Conservation (phyloP, 2,329 filamentous ascomycete genomes). For the Arachnopeziza araneosa region DNA sequence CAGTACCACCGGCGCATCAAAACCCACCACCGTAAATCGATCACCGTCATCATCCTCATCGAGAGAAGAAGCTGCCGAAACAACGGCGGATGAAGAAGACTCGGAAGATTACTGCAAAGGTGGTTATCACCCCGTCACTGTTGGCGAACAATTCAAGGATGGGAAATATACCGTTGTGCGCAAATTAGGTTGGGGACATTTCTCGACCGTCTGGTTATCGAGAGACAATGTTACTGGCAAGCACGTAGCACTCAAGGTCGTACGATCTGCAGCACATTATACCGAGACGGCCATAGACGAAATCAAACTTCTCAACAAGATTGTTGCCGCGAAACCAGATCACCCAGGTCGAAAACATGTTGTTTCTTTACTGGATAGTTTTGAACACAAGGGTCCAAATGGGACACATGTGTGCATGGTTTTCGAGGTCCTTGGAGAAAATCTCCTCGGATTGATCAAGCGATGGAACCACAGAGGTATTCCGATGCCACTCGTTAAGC, state of each 20-base stretch:
- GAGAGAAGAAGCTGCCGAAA: slow-evolving; percentile 78
- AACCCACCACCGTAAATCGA: slow-evolving; percentile 26
- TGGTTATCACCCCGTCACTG: slow-evolving; percentile 90
- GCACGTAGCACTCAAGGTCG: slow-evolving; percentile 96
- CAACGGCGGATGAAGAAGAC: slow-evolving; percentile 96
- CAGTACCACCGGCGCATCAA: slow-evolving; percentile 26
- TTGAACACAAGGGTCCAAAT: slow-evolving; percentile 95
- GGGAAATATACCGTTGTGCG: slow-evolving; percentile 93
- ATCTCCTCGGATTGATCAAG: slow-evolving; percentile 91
- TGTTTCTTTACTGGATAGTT: slow-evolving; percentile 91
- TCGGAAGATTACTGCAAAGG: slow-evolving; percentile 99
- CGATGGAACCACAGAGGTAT: slow-evolving; percentile 97
- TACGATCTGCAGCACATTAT: slow-evolving; percentile 95
- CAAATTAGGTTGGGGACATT: slow-evolving; percentile 97
- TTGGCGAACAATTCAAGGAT: slow-evolving; percentile 97
- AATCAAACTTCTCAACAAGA: slow-evolving; percentile 96
- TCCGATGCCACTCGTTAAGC: slow-evolving; percentile 92
- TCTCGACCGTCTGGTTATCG: slow-evolving; percentile 89
- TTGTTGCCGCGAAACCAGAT: slow-evolving; percentile 89
- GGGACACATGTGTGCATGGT: slow-evolving; percentile 99
- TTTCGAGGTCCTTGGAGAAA: slow-evolving; percentile 95
- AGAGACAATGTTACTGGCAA: slow-evolving; percentile 83
- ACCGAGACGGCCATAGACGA: slow-evolving; percentile 98
- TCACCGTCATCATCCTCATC: slow-evolving; percentile 67
- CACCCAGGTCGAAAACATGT: slow-evolving; percentile 94